Percentiles rank a stretch among this genome's conserved stretches.
These are phyloP conservation scores for Albifimbria verrucaria DNA, from an alignment of 2,329 filamentous ascomycete species.

Conservation along the genomic window DNA sequence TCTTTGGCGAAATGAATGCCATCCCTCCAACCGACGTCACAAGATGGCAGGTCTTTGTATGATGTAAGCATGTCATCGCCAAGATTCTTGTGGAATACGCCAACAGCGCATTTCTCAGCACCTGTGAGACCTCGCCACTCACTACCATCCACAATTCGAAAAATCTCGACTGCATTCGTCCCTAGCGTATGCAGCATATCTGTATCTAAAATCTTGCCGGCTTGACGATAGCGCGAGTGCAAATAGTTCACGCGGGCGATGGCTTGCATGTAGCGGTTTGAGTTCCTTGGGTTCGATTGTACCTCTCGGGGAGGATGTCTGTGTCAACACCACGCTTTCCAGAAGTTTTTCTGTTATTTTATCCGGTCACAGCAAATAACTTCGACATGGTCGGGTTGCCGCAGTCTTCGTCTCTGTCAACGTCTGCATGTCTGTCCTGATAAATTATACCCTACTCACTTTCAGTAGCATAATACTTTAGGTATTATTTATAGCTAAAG, in stretches of 20 bases:
- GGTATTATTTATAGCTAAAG: too few relatives aligned
- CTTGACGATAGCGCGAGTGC: slow-evolving; percentile 53
- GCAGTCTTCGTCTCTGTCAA: slow-evolving; percentile 28
- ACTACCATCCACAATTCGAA: slow-evolving; percentile 47
- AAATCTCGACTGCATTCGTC: slow-evolving; percentile 54
- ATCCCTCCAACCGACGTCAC: slow-evolving; percentile 38
- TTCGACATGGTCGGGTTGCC: slow-evolving; percentile 52
- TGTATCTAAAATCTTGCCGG: slow-evolving; percentile 56
- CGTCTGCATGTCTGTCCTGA: too few relatives aligned
- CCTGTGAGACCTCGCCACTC: slow-evolving; percentile 57
- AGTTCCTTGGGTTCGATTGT: slow-evolving; percentile 37
- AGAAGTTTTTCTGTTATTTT: slow-evolving; percentile 40
- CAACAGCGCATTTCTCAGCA: slow-evolving; percentile 53
- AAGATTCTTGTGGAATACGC: slow-evolving; percentile 55
- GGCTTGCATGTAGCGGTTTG: slow-evolving; percentile 42
- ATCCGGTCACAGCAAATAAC: slow-evolving; percentile 44
- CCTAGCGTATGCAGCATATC: slow-evolving; percentile 65
- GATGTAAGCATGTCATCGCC: slow-evolving; percentile 54
- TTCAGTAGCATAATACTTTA: too few relatives aligned
- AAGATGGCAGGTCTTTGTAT: slow-evolving; percentile 41
- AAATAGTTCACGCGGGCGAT: slow-evolving; percentile 64
- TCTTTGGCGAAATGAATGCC: slow-evolving; percentile 52
- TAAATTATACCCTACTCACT: too few relatives aligned
- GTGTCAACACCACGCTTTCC: slow-evolving; percentile 54
- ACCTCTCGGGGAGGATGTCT: slow-evolving; percentile 42